These are phyloP conservation scores for Leptographium galeiforme DNA, from an alignment of 2,329 filamentous ascomycete species.

Conservation along the genomic window DNA sequence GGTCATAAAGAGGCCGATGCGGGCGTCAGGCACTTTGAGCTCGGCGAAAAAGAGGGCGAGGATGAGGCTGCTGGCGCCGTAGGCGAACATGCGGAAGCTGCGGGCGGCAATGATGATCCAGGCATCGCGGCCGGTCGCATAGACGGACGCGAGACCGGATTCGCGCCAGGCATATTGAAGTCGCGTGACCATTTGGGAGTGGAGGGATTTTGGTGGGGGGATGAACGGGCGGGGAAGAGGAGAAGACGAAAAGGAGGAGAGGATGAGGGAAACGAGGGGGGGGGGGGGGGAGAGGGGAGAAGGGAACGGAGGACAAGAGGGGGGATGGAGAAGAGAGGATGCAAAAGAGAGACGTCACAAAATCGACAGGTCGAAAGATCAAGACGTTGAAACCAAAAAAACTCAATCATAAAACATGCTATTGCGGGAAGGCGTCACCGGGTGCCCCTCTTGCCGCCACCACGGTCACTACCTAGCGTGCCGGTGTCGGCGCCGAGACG, in stretches of 20 bases:
- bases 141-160: conserved; percentile 34
- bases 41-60: conserved; percentile 48
- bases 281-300: neutral
- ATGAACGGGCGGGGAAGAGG: neutral
- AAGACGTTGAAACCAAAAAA: too few species aligned
- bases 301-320: neutral
- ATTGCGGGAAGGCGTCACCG: too few species aligned
- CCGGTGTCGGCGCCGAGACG: too few species aligned
- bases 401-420: too few species aligned
- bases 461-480: too few species aligned
- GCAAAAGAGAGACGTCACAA: neutral
- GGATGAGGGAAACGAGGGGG: too few species aligned
- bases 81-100: conserved; percentile 47
- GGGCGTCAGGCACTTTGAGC: conserved; percentile 39
- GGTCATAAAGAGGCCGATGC: conserved; percentile 52
- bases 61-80: conserved; percentile 45
- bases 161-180: conserved; percentile 23
- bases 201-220: neutral
- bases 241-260: neutral
- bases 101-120: conserved; percentile 39
- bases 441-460: too few species aligned
- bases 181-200: conserved; percentile 3
- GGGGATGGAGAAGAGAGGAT: neutral
- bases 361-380: neutral
- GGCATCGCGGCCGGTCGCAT: conserved; percentile 33